These are phyloP conservation scores for Cenchrus purpureus DNA, from an alignment of 176 grass and related monocot species.

Conservation along the genomic window DNA sequence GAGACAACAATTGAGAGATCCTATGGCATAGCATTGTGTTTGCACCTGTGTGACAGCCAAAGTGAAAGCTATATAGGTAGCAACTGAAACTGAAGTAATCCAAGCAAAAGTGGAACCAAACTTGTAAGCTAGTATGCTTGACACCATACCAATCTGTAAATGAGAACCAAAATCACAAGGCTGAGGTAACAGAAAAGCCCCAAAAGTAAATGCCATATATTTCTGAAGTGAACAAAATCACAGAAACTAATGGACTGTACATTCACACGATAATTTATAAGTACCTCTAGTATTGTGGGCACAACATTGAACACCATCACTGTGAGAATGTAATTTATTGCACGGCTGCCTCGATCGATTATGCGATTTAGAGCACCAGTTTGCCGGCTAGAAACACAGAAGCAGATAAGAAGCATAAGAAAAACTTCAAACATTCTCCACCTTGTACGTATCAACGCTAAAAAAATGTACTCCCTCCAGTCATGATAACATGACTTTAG, in stretches of 20 bases:
- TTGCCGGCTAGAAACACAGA: conserved; percentile 83
- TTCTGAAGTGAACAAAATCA: conserved; percentile 32
- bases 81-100: conserved; percentile 98
- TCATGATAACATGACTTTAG: too few species aligned
- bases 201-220: conserved; percentile 18
- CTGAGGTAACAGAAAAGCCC: conserved; percentile 29
- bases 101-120: conserved; percentile 97
- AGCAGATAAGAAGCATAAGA: conserved; percentile 45
- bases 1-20: conserved; percentile 8
- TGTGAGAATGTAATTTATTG: conserved; percentile 97
- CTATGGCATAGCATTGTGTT: conserved; percentile 28
- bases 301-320: conserved; percentile 96
- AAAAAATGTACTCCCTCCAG: background rate
- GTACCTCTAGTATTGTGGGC: conserved; percentile 94
- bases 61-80: conserved; percentile 93
- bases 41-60: conserved; percentile 88
- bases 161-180: conserved; percentile 29
- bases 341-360: conserved; percentile 96
- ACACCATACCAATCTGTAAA: conserved; percentile 94
- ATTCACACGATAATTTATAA: conserved; percentile 26
- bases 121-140: conserved; percentile 92
- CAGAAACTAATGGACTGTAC: background rate
- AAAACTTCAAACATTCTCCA: conserved; percentile 23
- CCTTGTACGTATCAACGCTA: background rate
- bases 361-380: conserved; percentile 96